Evolutionary conservation across 139 green algal genomes (phyloP).

Genomic region (Chlorella vulgaris): DNA sequence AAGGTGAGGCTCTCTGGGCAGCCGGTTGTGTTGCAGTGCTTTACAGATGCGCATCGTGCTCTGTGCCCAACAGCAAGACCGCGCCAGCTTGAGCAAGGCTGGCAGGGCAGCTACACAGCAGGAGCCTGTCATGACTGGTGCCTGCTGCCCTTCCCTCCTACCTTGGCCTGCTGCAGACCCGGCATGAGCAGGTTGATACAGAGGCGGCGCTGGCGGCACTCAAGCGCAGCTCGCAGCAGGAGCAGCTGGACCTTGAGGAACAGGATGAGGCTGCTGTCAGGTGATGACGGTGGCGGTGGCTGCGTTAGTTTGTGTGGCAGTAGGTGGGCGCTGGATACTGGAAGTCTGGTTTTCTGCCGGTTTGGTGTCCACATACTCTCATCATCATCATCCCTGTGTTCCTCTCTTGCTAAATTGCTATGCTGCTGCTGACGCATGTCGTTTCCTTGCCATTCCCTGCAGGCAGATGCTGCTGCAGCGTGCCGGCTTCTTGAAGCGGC

Average conservation of each 20-base stretch:
- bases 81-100: too few species aligned
- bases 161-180: slow-evolving; percentile 18
- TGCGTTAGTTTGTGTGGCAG: background rate
- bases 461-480: slow-evolving; percentile 68
- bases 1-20: too few species aligned
- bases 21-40: too few species aligned
- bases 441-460: background rate
- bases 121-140: too few species aligned
- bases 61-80: too few species aligned
- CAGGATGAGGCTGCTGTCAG: slow-evolving; percentile 73
- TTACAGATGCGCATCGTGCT: too few species aligned
- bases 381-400: too few species aligned
- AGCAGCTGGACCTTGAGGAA: slow-evolving; percentile 54
- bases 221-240: slow-evolving; percentile 26
- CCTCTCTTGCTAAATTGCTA: background rate
- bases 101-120: too few species aligned
- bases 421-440: background rate
- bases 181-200: slow-evolving; percentile 38
- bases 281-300: background rate
- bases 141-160: background rate
- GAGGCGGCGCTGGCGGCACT: slow-evolving; percentile 31
- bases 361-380: too few species aligned
- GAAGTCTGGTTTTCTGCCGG: too few species aligned
- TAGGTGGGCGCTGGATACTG: background rate
- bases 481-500: slow-evolving; percentile 44